Percentiles rank a stretch among this genome's conserved stretches.
Conservation (phyloP, 148 eudicot species). For the Pouteria glomerata region DNA sequence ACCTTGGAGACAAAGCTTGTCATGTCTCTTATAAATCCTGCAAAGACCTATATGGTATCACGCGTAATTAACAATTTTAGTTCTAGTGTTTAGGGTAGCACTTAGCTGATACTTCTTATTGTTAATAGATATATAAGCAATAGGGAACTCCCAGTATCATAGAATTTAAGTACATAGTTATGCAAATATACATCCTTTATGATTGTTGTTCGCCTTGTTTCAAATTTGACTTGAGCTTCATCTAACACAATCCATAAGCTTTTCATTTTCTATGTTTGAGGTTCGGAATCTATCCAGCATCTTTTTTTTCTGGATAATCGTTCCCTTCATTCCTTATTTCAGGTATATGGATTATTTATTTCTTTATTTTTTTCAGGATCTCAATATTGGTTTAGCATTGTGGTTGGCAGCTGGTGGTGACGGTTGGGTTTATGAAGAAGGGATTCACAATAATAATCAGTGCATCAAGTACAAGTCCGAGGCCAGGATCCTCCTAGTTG, state of each 20-base stretch:
- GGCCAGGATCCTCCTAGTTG: conserved; percentile 82
- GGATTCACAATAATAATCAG: conserved; percentile 8
- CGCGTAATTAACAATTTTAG: not conserved
- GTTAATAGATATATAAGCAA: not conserved
- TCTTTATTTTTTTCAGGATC: conserved; percentile 50
- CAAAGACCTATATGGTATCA: conserved; percentile 85
- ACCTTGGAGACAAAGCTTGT: conserved; percentile 80
- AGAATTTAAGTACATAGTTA: not conserved
- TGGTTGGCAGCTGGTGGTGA: conserved; percentile 96
- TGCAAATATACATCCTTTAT: not conserved
- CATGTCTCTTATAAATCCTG: conserved; percentile 74
- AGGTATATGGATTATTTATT: not conserved
- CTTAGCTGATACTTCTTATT: not conserved
- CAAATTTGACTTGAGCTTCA: not conserved
- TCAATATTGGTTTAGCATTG: conserved; percentile 86
- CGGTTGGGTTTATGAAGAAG: conserved; percentile 68
- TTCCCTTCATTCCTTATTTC: not conserved
- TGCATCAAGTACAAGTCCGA: conserved; percentile 58
- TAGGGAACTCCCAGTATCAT: not conserved
- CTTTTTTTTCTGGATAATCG: not conserved
- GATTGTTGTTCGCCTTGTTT: not conserved
- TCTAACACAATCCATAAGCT: not conserved
- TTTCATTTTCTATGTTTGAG: not conserved
- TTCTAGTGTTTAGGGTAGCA: not conserved
- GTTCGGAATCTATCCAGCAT: not conserved